A percentile compares a stretch with the other conserved stretches of the same genome.
Evolutionary conservation across 148 eudicot genomes (phyloP).

Genomic region (Simmondsia chinensis): DNA sequence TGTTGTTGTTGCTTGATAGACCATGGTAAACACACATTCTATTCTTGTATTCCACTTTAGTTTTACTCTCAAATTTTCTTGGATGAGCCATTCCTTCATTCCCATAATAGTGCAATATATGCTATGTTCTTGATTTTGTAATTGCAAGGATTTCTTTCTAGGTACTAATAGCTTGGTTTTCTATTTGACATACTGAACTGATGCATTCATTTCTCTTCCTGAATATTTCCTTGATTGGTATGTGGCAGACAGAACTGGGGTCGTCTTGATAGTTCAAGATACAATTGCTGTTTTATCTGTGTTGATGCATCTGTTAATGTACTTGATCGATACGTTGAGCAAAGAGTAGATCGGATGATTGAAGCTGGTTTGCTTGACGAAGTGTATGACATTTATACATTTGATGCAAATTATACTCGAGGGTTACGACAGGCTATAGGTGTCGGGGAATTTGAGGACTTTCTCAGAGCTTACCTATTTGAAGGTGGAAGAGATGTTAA

Average conservation of each 20-base stretch:
- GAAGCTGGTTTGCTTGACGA: constrained; percentile 73
- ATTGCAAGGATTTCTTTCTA: no score
- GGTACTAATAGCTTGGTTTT: no score
- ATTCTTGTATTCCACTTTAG: no score
- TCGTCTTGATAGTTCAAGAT: constrained; percentile 60
- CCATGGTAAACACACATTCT: no score
- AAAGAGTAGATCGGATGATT: constrained; percentile 82
- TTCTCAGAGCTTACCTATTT: constrained; percentile 27
- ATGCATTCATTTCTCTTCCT: not conserved
- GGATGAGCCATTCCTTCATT: no score
- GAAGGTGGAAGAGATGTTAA: constrained; percentile 16
- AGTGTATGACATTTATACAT: constrained; percentile 59
- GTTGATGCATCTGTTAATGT: constrained; percentile 74
- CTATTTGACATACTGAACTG: not conserved
- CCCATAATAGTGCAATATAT: no score
- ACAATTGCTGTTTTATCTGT: constrained; percentile 75
- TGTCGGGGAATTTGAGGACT: constrained; percentile 81
- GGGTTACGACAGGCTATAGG: constrained; percentile 97
- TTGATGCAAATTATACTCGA: constrained; percentile 78
- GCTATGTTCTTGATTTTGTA: no score
- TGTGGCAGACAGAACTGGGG: constrained; percentile 99
- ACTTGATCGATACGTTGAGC: constrained; percentile 65
- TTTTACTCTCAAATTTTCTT: no score
- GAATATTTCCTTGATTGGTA: constrained; percentile 18
- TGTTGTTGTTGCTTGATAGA: no score